Percentiles rank a stretch among this genome's conserved stretches.
These are phyloP conservation scores for Cladosporium sp. DNA, from an alignment of 2,329 filamentous ascomycete species.

Conservation along the genomic window DNA sequence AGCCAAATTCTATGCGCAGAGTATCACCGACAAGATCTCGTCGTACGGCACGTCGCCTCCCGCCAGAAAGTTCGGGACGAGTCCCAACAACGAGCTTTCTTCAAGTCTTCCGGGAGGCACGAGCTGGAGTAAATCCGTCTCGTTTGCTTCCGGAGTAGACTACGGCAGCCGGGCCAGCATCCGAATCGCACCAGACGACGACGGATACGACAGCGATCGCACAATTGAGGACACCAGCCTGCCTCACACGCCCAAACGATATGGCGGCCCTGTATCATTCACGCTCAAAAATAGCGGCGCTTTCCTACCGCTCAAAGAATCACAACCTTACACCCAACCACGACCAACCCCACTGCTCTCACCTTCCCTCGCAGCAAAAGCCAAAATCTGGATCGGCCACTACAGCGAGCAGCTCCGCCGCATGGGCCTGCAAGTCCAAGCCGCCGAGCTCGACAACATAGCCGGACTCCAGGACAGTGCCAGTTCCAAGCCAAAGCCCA, in stretches of 20 bases:
- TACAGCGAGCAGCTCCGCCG: constrained; percentile 58
- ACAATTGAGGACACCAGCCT: constrained; percentile 34
- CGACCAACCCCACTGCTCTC: constrained; percentile 46
- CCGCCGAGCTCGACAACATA: constrained; percentile 57
- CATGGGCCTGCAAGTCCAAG: constrained; percentile 53
- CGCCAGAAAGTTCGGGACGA: constrained; percentile 20
- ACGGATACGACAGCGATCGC: constrained; percentile 30
- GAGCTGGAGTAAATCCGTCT: constrained; percentile 42
- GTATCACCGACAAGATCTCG: constrained; percentile 29
- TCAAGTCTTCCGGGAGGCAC: constrained; percentile 30
- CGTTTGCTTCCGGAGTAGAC: constrained; percentile 33
- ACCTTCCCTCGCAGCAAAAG: constrained; percentile 39
- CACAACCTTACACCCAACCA: constrained; percentile 37
- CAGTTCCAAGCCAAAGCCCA: not conserved
- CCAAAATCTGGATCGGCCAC: constrained; percentile 50
- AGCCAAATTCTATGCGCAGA: constrained; percentile 31
- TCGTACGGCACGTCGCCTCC: constrained; percentile 31
- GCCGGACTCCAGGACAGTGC: constrained; percentile 31
- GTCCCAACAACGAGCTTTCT: constrained; percentile 28
- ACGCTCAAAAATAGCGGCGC: constrained; percentile 54
- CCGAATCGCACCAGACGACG: constrained; percentile 22
- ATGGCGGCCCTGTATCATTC: constrained; percentile 39
- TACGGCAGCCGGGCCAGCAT: constrained; percentile 29
- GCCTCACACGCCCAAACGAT: constrained; percentile 30
- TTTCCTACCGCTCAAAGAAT: constrained; percentile 45